These are phyloP conservation scores for Davidsoniella virescens DNA, from an alignment of 2,329 filamentous ascomycete genomes.

Conservation along the genomic window DNA sequence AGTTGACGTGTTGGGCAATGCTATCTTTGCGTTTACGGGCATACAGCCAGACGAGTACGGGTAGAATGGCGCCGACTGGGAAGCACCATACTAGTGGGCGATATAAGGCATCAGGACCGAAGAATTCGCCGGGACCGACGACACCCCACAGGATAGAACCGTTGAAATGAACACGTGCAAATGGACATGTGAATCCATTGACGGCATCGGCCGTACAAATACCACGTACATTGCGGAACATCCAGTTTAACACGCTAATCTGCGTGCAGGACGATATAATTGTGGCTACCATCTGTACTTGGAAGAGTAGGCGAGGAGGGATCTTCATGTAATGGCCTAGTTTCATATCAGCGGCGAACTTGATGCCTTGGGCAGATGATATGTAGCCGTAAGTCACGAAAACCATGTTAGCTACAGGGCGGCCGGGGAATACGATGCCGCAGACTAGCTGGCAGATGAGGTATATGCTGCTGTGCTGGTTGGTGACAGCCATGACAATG, in stretches of 20 bases:
- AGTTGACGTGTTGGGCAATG: slow-evolving; percentile 59
- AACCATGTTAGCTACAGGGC: slow-evolving; percentile 82
- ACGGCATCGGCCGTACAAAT: slow-evolving; percentile 68
- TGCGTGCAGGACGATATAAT: slow-evolving; percentile 65
- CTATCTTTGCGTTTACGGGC: slow-evolving; percentile 41
- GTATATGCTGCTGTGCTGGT: slow-evolving; percentile 75
- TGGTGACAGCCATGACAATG: slow-evolving; percentile 86
- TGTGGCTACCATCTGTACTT: slow-evolving; percentile 62
- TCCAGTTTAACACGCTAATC: slow-evolving; percentile 78
- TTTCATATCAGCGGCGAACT: slow-evolving; percentile 77
- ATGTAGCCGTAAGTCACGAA: slow-evolving; percentile 88
- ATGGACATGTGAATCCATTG: slow-evolving; percentile 76
- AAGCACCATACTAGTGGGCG: slow-evolving; percentile 68
- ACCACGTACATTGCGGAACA: slow-evolving; percentile 60
- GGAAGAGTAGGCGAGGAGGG: slow-evolving; percentile 60
- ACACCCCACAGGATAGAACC: slow-evolving; percentile 82
- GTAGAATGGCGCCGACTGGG: slow-evolving; percentile 56
- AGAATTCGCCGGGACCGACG: slow-evolving; percentile 68
- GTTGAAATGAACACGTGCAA: slow-evolving; percentile 79
- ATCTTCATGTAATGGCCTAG: slow-evolving; percentile 83
- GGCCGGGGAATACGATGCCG: slow-evolving; percentile 65
- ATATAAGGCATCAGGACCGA: slow-evolving; percentile 60
- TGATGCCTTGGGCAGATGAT: slow-evolving; percentile 73
- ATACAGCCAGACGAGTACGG: slow-evolving; percentile 59
- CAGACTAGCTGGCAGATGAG: slow-evolving; percentile 76